These are phyloP conservation scores for Avicennia marina DNA, from an alignment of 257 asterid genomes.

Conservation along the genomic window DNA sequence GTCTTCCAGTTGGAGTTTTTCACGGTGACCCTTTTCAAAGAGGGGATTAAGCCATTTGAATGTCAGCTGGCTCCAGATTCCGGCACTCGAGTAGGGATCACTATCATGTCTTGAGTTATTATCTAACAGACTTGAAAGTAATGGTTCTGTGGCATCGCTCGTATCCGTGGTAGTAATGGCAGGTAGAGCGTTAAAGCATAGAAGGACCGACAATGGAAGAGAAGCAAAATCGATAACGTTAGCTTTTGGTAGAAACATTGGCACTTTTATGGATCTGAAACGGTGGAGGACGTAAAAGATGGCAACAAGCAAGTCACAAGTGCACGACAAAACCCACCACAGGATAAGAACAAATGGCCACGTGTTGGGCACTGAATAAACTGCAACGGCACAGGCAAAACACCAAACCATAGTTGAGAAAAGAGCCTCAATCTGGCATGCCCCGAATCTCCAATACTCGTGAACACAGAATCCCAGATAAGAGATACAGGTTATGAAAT, in stretches of 20 bases:
- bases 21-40: conserved; percentile 44
- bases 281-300: conserved; percentile 24
- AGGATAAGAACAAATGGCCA: conserved; percentile 65
- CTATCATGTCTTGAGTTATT: neutral
- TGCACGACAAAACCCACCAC: conserved; percentile 62
- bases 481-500: conserved; percentile 27
- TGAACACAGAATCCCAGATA: conserved; percentile 39
- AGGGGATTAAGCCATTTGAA: conserved; percentile 83
- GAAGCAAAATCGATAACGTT: conserved; percentile 42
- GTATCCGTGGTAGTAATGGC: conserved; percentile 9
- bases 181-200: conserved; percentile 34
- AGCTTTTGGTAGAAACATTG: conserved; percentile 30
- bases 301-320: conserved; percentile 26
- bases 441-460: conserved; percentile 29
- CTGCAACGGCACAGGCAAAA: conserved; percentile 35
- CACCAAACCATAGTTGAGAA: conserved; percentile 46
- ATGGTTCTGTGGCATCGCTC: conserved; percentile 34
- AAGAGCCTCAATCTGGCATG: conserved; percentile 20
- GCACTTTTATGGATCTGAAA: conserved; percentile 19
- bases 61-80: conserved; percentile 64
- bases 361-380: conserved; percentile 30
- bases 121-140: conserved; percentile 31
- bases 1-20: conserved; percentile 43
- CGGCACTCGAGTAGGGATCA: conserved; percentile 54
- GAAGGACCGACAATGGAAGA: conserved; percentile 44